These are phyloP conservation scores for Zymoseptoria tritici DNA, from an alignment of 2,329 filamentous ascomycete species.

Conservation along the genomic window DNA sequence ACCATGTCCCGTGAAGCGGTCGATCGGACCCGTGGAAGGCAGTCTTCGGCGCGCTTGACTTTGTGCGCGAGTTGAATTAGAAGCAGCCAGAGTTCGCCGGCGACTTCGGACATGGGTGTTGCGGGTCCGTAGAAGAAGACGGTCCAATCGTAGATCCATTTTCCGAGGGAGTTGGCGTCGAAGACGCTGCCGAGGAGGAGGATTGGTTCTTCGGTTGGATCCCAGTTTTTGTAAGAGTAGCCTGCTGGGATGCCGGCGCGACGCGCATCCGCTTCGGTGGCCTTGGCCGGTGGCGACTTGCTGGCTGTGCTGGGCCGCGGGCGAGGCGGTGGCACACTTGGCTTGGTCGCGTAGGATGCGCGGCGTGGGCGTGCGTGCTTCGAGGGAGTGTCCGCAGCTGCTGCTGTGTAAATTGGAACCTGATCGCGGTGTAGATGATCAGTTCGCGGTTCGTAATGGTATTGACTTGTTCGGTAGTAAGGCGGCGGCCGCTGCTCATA, in stretches of 20 bases:
- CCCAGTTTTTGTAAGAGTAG: slow-evolving; percentile 98
- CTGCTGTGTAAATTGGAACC: slow-evolving; percentile 39
- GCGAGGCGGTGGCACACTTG: slow-evolving; percentile 44
- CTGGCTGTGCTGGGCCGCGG: slow-evolving; percentile 33
- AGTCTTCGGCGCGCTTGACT: slow-evolving; percentile 82
- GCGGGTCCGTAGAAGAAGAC: slow-evolving; percentile 78
- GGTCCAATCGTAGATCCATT: slow-evolving; percentile 99
- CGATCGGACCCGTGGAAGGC: slow-evolving; percentile 62
- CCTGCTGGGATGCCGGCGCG: slow-evolving; percentile 69
- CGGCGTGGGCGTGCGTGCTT: slow-evolving; percentile 23
- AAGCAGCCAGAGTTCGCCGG: slow-evolving; percentile 89
- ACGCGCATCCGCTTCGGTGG: slow-evolving; percentile 58
- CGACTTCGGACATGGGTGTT: slow-evolving; percentile 80
- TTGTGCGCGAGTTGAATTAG: slow-evolving; percentile 91
- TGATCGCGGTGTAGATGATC: slow-evolving; percentile 46
- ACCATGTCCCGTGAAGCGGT: slow-evolving; percentile 71
- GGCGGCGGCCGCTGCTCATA: slow-evolving; percentile 39
- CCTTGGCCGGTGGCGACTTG: slow-evolving; percentile 39
- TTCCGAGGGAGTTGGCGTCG: slow-evolving; percentile 92
- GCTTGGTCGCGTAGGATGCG: slow-evolving; percentile 45
- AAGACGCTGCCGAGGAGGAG: slow-evolving; percentile 92
- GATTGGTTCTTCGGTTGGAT: slow-evolving; percentile 87
- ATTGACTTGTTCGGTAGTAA: slow-evolving; percentile 47
- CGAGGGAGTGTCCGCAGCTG: slow-evolving; percentile 31
- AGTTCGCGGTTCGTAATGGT: slow-evolving; percentile 42